Conservation (phyloP, 768 basidiomycete genomes). For the Collybiopsis confluens region DNA sequence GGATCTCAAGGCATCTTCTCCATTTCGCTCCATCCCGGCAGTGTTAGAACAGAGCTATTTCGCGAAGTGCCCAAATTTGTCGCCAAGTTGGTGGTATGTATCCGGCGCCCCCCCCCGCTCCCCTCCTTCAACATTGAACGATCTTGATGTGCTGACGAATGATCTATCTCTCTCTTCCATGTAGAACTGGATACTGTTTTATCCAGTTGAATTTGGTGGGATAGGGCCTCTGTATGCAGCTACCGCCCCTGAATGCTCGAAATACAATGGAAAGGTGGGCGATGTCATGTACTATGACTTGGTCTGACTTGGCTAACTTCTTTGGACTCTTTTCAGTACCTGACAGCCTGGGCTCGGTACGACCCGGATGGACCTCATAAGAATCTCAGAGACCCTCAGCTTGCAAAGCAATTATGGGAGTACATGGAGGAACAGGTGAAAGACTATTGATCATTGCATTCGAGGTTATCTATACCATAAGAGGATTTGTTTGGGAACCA, state of each 20-base stretch:
- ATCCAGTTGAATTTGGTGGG: constrained; percentile 18
- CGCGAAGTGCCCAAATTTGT: background rate
- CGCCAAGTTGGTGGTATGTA: background rate
- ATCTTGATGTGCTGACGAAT: background rate
- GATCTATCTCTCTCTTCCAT: background rate
- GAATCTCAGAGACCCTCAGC: background rate
- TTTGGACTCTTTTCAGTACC: background rate
- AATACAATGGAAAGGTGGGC: constrained; percentile 31
- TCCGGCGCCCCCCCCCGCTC: background rate
- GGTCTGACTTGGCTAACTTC: background rate
- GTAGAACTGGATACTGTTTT: background rate
- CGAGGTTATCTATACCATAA: no score
- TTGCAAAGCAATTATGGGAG: background rate
- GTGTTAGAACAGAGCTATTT: constrained; percentile 10
- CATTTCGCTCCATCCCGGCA: constrained; percentile 38
- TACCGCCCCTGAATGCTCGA: constrained; percentile 30
- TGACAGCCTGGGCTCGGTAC: background rate
- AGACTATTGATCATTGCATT: background rate
- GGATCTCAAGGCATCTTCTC: constrained; percentile 41
- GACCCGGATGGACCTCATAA: background rate
- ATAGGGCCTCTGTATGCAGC: constrained; percentile 37
- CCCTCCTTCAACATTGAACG: background rate
- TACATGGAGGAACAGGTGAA: background rate
- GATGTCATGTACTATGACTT: background rate
- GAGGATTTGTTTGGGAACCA: no score